Base-by-base conservation (phyloP, 2,329 filamentous ascomycete species). In the Sclerotinia spermophila region DNA sequence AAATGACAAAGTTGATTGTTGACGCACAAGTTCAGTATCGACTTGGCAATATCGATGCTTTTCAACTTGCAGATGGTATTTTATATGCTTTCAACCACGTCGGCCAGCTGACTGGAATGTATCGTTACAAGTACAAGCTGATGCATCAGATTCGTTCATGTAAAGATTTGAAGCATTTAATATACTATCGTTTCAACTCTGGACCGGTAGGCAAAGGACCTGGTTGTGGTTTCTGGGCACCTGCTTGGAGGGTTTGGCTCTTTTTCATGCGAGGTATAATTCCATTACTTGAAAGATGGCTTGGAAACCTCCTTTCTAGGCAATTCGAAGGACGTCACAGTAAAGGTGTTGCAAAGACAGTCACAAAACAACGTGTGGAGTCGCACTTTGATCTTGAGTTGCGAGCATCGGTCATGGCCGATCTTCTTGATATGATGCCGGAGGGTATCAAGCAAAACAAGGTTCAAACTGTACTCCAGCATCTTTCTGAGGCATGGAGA, bases 351-450 rank as follows among this genome's bases (percentile, higher is more conserved):
- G 96, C 96, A 45, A 99, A 99, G 86, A 99, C 96, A 0, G 96
- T 99, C 48, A 99, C 96, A 5, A 99, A 99, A 83, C 96, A 99
- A 82, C 93, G 96, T 83, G 96, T 99, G 8, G 96, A 99, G 79
- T 98, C 96, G 35, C 96, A 99, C 80, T 99, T 97, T 79, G 96
- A 99, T 82, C 86, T 99, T 70, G 96, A 99, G 82, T 89, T 99
- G 66, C 93, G 96, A 78, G 96, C 96, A 24, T 97, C 96, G 0
- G 96, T 99, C 75, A 99, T 99, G 95, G 94, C 95, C 59, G 96
- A 99, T 82, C 85, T 99, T 66, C 97, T 97, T 92, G 96, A 99
- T 79, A 99, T 99, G 96, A 99, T 99, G 96, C 96, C 96, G 0
- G 96, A 99, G 80, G 96, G 96, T 75, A 98, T 99, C 83, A 97